Conservation (phyloP, 306 rosid species). For the Dalbergia cultrata region DNA sequence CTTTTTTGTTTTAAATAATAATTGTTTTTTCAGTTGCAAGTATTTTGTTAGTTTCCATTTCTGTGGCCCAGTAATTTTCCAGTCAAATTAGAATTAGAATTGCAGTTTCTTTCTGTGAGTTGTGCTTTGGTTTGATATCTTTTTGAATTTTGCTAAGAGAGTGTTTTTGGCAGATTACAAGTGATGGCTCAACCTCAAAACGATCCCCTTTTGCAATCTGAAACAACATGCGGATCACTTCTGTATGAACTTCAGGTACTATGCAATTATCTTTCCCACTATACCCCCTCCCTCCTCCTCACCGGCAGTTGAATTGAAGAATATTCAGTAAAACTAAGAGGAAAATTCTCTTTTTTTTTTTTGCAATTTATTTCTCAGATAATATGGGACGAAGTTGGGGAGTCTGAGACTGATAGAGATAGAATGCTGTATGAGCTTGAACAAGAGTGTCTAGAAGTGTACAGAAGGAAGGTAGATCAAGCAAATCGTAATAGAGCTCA, state of each 20-base stretch:
- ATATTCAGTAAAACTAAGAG: background rate
- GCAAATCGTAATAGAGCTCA: conserved; percentile 93
- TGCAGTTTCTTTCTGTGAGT: background rate
- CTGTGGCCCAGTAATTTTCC: background rate
- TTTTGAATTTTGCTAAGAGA: conserved; percentile 15
- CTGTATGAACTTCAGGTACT: conserved; percentile 89
- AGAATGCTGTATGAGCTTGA: conserved; percentile 88
- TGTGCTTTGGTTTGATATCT: background rate
- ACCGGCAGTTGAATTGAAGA: background rate
- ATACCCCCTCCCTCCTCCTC: background rate
- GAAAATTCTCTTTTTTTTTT: conserved; percentile 14
- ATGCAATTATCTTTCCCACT: background rate
- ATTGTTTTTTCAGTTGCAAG: background rate
- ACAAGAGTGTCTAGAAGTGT: conserved; percentile 95
- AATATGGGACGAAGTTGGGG: conserved; percentile 98
- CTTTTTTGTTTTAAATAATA: background rate
- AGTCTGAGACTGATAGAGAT: conserved; percentile 80
- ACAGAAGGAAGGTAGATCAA: conserved; percentile 86
- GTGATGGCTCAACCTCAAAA: conserved; percentile 67
- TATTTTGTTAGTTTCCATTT: conserved; percentile 26
- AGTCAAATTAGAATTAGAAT: background rate
- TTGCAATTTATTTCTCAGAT: conserved; percentile 56
- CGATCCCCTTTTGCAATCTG: conserved; percentile 77
- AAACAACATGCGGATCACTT: conserved; percentile 92
- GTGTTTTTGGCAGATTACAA: conserved; percentile 49